Conservation (phyloP, 805 yeast species). For the Yamadazyma ubonensis region DNA sequence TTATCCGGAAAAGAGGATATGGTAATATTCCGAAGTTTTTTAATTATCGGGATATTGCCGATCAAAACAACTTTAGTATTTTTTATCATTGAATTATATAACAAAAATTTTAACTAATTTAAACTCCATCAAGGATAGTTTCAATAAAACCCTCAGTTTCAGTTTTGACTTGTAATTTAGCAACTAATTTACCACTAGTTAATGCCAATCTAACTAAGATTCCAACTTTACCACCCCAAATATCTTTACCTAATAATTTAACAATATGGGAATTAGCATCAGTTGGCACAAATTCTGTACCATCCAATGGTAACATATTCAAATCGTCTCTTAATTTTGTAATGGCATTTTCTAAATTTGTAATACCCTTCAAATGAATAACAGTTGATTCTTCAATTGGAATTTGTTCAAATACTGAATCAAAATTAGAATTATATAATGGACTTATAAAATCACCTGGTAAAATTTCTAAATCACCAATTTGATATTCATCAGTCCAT, state of each 20-base stretch:
- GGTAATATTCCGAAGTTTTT: background rate
- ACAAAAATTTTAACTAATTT: background rate
- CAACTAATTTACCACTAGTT: slow-evolving; percentile 58
- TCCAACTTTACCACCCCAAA: slow-evolving; percentile 58
- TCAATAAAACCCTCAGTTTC: slow-evolving; percentile 51
- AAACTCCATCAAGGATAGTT: slow-evolving; percentile 48
- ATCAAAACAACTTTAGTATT: too few relatives aligned
- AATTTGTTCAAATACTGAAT: slow-evolving; percentile 71
- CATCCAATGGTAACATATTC: slow-evolving; percentile 62
- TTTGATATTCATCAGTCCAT: slow-evolving; percentile 88
- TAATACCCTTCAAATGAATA: slow-evolving; percentile 54
- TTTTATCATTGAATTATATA: too few relatives aligned
- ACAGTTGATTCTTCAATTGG: slow-evolving; percentile 61
- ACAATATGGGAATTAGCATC: slow-evolving; percentile 66
- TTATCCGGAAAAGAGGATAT: background rate
- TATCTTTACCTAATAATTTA: slow-evolving; percentile 80
- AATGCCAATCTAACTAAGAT: slow-evolving; percentile 48
- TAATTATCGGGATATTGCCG: too few relatives aligned
- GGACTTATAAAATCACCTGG: slow-evolving; percentile 86
- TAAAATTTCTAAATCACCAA: slow-evolving; percentile 70
- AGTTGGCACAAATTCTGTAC: slow-evolving; percentile 60
- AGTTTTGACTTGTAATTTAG: slow-evolving; percentile 51
- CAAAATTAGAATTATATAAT: slow-evolving; percentile 73
- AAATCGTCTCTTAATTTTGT: slow-evolving; percentile 51
- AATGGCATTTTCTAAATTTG: slow-evolving; percentile 42